These are phyloP conservation scores for Cordyceps tenuipes DNA, from an alignment of 2,329 filamentous ascomycete genomes.

Conservation along the genomic window DNA sequence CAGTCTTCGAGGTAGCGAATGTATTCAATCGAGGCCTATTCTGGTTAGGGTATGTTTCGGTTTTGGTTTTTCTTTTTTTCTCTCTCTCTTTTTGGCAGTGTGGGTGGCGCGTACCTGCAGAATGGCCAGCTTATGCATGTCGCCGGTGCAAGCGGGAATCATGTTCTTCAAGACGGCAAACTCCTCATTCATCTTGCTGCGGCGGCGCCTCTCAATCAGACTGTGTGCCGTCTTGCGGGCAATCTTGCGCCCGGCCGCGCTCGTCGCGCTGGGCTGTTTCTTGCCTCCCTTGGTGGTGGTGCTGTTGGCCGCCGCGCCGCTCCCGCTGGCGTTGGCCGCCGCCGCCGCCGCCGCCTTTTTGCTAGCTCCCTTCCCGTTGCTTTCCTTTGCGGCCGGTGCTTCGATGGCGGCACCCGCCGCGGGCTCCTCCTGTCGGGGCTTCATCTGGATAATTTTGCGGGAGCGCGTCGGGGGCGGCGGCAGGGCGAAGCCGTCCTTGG, in stretches of 20 bases:
- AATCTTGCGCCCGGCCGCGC: conserved; percentile 85
- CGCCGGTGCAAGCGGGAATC: conserved; percentile 91
- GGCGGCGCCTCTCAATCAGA: conserved; percentile 77
- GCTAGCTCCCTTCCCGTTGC: not conserved
- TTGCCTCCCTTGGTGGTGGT: conserved; percentile 47
- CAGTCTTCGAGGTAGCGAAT: conserved; percentile 90
- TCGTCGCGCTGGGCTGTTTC: conserved; percentile 68
- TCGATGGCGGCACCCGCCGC: conserved; percentile 19
- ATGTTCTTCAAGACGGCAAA: conserved; percentile 88
- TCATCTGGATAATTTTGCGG: conserved; percentile 98
- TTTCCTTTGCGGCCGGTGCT: conserved; percentile 11
- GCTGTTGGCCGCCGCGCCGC: conserved; percentile 4
- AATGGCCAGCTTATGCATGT: conserved; percentile 97
- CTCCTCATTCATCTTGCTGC: conserved; percentile 99
- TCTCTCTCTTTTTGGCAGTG: not conserved
- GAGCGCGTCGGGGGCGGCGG: conserved; percentile 87
- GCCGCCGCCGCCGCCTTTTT: conserved; percentile 14
- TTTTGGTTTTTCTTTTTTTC: not conserved
- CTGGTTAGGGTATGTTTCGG: not conserved
- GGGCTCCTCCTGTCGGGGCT: conserved; percentile 48
- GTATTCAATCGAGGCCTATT: conserved; percentile 89
- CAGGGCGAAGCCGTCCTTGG: conserved; percentile 64
- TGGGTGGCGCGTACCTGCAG: conserved; percentile 56
- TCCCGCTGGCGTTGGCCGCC: conserved; percentile 12
- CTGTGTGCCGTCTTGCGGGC: conserved; percentile 95